phyloP scores from a whole-genome alignment of 768 basidiomycete species.

The Mycena rebaudengoi region DNA sequence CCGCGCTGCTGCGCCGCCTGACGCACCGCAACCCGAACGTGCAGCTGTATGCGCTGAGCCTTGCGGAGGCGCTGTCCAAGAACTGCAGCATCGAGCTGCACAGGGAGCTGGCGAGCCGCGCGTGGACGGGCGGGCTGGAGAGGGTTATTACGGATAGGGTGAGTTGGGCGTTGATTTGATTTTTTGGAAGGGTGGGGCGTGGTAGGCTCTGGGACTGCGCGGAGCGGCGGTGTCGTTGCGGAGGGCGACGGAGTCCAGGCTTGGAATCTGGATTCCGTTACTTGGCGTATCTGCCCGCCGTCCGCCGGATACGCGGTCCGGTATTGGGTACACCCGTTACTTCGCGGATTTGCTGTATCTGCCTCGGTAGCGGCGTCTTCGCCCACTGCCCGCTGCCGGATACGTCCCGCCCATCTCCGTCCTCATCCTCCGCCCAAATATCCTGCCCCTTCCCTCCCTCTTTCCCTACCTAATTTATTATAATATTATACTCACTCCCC shows the following conservation, averaged over 20 bases:
- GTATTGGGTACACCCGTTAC: no score
- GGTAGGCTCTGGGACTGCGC: no score
- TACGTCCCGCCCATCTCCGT: no score
- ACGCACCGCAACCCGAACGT: slow-evolving; percentile 96
- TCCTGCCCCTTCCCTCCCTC: neutral
- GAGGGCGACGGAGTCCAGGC: no score
- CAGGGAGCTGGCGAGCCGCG: slow-evolving; percentile 87
- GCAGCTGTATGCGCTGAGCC: slow-evolving; percentile 90
- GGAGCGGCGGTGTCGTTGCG: no score
- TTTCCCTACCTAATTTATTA: slow-evolving; percentile 5
- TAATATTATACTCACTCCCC: neutral
- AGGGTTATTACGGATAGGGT: slow-evolving; percentile 90
- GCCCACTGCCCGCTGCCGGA: no score
- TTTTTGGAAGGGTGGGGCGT: neutral
- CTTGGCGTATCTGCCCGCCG: no score
- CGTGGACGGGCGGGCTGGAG: slow-evolving; percentile 91
- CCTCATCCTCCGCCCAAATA: no score
- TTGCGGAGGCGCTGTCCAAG: slow-evolving; percentile 90
- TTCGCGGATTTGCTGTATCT: no score
- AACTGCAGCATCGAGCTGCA: slow-evolving; percentile 86
- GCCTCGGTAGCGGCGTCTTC: no score
- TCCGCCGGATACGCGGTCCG: no score
- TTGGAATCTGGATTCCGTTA: no score
- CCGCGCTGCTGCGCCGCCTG: slow-evolving; percentile 87
- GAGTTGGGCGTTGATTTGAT: slow-evolving; percentile 27